Percentiles rank a stretch among this genome's conserved stretches.
Evolutionary conservation across 75 land plant genomes (phyloP).

Genomic region (Pinus taeda): DNA sequence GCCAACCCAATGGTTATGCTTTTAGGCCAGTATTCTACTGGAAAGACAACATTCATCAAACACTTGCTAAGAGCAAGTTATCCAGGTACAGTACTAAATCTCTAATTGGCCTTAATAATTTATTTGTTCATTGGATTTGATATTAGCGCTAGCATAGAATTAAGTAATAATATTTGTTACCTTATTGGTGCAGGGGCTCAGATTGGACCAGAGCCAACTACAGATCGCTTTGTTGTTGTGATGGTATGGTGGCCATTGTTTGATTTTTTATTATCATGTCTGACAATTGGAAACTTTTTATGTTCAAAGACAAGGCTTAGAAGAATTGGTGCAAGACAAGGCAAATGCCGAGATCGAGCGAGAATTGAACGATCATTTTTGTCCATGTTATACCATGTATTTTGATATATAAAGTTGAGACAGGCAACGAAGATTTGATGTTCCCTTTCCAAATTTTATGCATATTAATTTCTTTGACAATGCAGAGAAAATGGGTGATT

Average conservation of each 20-base stretch:
- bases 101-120: neutral
- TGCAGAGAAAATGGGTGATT: no score
- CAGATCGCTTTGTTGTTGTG: constrained; percentile 94
- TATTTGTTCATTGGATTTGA: neutral
- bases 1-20: constrained; percentile 98
- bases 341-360: no score
- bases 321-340: no score
- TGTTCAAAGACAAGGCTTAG: no score
- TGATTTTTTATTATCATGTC: neutral
- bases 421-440: no score
- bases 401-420: no score
- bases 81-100: constrained; percentile 53
- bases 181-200: constrained; percentile 64
- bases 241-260: constrained; percentile 57
- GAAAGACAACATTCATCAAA: constrained; percentile 98
- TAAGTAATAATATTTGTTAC: neutral
- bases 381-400: no score
- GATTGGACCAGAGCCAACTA: constrained; percentile 99
- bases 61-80: constrained; percentile 70
- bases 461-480: no score
- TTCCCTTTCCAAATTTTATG: no score
- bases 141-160: neutral
- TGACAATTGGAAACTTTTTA: no score
- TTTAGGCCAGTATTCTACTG: constrained; percentile 97
- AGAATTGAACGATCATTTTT: no score